Percentiles rank a stretch among this genome's conserved stretches.
These are phyloP conservation scores for Macrophomina pseudophaseolina DNA, from an alignment of 2,329 filamentous ascomycete species.

Conservation along the genomic window DNA sequence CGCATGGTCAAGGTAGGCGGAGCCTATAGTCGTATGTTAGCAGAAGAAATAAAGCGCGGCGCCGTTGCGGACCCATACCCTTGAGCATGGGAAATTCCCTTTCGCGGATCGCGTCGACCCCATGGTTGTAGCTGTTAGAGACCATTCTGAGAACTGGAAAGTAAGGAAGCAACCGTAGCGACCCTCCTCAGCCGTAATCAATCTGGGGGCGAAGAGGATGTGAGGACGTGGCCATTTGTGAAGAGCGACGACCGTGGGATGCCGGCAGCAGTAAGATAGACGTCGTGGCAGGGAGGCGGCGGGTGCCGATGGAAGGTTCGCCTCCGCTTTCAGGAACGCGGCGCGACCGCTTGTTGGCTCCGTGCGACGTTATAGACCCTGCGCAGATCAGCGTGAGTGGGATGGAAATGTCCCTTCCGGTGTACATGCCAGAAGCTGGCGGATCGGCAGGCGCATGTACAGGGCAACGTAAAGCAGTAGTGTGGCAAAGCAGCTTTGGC, in stretches of 20 bases:
- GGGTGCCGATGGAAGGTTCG: conserved; percentile 5
- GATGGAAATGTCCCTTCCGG: not conserved
- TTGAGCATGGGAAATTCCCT: conserved; percentile 72
- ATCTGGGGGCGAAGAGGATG: not conserved
- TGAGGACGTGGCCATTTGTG: conserved; percentile 11
- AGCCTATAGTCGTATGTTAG: conserved; percentile 56
- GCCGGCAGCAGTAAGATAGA: conserved; percentile 10
- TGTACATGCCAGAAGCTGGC: not conserved
- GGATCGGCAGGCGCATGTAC: not conserved
- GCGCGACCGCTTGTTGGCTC: not conserved
- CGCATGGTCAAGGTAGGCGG: conserved; percentile 89
- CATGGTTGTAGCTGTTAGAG: conserved; percentile 58
- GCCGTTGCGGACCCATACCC: conserved; percentile 51
- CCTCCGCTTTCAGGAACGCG: conserved; percentile 8
- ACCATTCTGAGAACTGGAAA: conserved; percentile 30
- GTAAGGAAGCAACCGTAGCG: not conserved
- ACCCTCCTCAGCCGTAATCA: conserved; percentile 20
- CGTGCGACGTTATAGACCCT: not conserved
- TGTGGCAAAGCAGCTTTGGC: not conserved
- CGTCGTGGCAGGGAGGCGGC: conserved; percentile 17
- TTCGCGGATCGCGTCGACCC: conserved; percentile 63
- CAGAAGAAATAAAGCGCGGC: not conserved
- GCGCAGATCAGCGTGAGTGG: not conserved
- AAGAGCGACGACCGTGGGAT: conserved; percentile 10
- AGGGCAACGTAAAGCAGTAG: not conserved